These are phyloP conservation scores for Buxus sempervirens DNA, from an alignment of 164 flowering plant genomes.

Conservation along the genomic window DNA sequence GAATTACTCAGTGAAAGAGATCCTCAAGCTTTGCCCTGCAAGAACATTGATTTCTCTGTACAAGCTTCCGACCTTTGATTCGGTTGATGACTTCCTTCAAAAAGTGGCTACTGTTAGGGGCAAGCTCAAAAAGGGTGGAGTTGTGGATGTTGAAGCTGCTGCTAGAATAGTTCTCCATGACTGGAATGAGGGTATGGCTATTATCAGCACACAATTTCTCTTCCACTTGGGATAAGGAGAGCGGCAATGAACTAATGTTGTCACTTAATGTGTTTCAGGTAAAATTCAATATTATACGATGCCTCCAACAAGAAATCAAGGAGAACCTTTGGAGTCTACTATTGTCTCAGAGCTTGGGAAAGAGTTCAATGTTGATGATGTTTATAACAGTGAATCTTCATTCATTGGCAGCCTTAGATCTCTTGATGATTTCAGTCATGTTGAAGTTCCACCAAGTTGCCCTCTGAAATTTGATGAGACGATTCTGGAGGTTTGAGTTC, in stretches of 20 bases:
- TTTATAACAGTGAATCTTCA: slow-evolving; percentile 70
- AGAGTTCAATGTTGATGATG: slow-evolving; percentile 83
- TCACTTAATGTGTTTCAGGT: slow-evolving; percentile 44
- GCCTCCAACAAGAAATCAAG: slow-evolving; percentile 80
- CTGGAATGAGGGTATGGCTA: slow-evolving; percentile 85
- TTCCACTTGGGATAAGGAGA: too few species aligned
- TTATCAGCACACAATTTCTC: too few species aligned
- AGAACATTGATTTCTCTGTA: slow-evolving; percentile 61
- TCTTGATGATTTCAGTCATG: slow-evolving; percentile 54
- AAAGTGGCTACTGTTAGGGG: slow-evolving; percentile 89
- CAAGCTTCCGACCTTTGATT: slow-evolving; percentile 68
- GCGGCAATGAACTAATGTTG: too few species aligned
- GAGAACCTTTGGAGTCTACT: slow-evolving; percentile 51
- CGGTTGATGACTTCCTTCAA: slow-evolving; percentile 87
- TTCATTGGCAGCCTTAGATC: slow-evolving; percentile 86
- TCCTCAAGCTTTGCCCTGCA: slow-evolving; percentile 77
- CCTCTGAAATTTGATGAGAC: slow-evolving; percentile 69
- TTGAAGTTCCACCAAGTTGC: slow-evolving; percentile 72
- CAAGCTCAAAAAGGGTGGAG: slow-evolving; percentile 89
- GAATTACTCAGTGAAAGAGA: slow-evolving; percentile 70
- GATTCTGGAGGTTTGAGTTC: slow-evolving; percentile 64
- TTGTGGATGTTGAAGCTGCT: slow-evolving; percentile 76
- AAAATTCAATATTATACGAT: slow-evolving; percentile 87
- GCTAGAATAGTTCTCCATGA: slow-evolving; percentile 92
- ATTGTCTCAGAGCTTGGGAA: slow-evolving; percentile 79